These are phyloP conservation scores for Psilocybe azurescens DNA, from an alignment of 768 basidiomycete species.

Conservation along the genomic window DNA sequence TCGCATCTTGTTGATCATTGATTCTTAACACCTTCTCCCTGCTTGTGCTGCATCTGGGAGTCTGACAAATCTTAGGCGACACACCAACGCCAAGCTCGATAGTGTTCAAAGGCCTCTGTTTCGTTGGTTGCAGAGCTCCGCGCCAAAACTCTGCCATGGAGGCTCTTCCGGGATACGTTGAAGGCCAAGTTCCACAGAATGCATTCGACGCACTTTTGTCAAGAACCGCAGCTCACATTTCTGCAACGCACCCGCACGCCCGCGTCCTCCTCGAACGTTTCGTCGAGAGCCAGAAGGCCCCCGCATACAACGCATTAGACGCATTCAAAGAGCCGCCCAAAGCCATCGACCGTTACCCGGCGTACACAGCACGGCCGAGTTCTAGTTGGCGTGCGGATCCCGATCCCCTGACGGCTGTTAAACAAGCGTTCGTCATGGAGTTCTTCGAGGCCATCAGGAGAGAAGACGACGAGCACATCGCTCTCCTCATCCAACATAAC, in stretches of 20 bases:
- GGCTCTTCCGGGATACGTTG: background rate
- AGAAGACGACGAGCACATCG: constrained; percentile 4
- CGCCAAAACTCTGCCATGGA: background rate
- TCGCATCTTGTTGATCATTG: no score
- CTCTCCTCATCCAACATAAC: constrained; percentile 1
- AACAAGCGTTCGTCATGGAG: background rate
- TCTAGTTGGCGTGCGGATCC: background rate
- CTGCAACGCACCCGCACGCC: background rate
- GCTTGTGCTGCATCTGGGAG: no score
- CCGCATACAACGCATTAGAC: background rate
- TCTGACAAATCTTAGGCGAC: no score
- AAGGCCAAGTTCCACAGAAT: constrained; percentile 7
- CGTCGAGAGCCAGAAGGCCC: constrained; percentile 3
- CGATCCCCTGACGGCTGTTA: background rate
- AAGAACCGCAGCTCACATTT: background rate
- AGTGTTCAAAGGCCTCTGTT: no score
- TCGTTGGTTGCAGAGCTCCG: no score
- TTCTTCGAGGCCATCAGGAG: constrained; percentile 3
- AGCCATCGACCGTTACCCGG: background rate
- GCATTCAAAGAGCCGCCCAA: background rate
- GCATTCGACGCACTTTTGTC: constrained; percentile 9
- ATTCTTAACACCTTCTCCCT: no score
- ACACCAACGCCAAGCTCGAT: no score
- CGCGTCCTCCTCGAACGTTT: constrained; percentile 5
- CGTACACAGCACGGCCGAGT: background rate